Evolutionary conservation across 192 early-diverging fungal species (phyloP).

Genomic region (Phlyctochytrium planicorne): DNA sequence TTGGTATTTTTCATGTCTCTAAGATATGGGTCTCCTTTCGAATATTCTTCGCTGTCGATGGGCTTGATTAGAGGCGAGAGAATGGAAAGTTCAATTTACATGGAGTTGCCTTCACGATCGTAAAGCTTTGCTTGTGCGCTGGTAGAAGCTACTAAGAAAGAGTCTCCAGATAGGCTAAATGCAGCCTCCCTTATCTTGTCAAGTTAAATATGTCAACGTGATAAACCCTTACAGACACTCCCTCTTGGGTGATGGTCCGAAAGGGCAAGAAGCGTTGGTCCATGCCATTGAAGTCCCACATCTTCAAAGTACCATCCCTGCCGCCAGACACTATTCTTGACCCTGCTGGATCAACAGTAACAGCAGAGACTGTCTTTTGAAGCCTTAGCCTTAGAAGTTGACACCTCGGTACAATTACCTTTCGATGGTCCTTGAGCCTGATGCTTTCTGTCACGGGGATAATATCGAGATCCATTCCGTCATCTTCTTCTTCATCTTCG

Average conservation of each 20-base stretch:
- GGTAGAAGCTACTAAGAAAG: conserved; percentile 77
- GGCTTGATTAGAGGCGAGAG: neutral
- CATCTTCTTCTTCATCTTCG: conserved; percentile 28
- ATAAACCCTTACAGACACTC: too few species aligned
- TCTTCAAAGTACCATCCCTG: conserved; percentile 75
- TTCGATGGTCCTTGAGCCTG: conserved; percentile 61
- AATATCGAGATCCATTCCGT: conserved; percentile 29
- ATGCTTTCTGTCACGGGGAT: conserved; percentile 72
- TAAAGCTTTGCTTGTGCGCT: conserved; percentile 73
- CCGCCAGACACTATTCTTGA: conserved; percentile 74
- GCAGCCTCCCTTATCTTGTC: conserved; percentile 71
- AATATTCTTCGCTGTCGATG: conserved; percentile 58
- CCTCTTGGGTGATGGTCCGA: conserved; percentile 69
- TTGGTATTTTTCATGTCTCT: conserved; percentile 79
- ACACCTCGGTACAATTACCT: conserved; percentile 36
- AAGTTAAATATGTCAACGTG: neutral
- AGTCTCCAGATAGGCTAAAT: conserved; percentile 73
- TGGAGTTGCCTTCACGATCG: conserved; percentile 71
- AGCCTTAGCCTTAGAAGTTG: neutral
- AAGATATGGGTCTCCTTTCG: conserved; percentile 93
- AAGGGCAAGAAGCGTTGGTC: conserved; percentile 72
- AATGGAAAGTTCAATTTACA: conserved; percentile 33
- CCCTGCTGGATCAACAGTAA: conserved; percentile 83
- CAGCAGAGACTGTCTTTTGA: conserved; percentile 67
- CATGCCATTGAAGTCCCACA: conserved; percentile 96